Evolutionary conservation across 768 basidiomycete species (phyloP).

Genomic region (Trametes elegans): DNA sequence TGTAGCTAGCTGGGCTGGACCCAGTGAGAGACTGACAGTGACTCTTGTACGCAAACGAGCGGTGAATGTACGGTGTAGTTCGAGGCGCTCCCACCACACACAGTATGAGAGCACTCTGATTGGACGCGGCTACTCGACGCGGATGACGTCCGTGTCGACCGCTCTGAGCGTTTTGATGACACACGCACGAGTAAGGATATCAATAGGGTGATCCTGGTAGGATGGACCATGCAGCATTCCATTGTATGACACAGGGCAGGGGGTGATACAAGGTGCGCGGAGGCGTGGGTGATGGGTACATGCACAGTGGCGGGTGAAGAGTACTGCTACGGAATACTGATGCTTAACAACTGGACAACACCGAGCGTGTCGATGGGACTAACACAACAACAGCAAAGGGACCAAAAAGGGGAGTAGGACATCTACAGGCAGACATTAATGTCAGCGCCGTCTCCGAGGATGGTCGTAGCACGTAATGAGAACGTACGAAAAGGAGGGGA

Average conservation of each 20-base stretch:
- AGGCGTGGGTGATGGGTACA: conserved; percentile 20
- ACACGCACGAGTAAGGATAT: background rate
- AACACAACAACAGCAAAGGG: conserved; percentile 23
- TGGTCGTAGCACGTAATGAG: background rate
- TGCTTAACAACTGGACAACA: conserved; percentile 20
- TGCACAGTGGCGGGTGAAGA: conserved; percentile 20
- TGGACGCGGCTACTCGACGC: too few species aligned
- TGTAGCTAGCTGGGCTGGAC: conserved; percentile 3
- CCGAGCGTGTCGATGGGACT: conserved; percentile 21
- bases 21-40: background rate
- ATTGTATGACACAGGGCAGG: conserved; percentile 19
- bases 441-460: background rate
- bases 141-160: too few species aligned
- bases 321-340: conserved; percentile 26
- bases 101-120: background rate
- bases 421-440: background rate
- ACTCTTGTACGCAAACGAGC: background rate
- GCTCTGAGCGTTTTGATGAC: too few species aligned
- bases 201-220: conserved; percentile 7
- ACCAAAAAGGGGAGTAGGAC: conserved; percentile 15
- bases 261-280: conserved; percentile 20
- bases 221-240: conserved; percentile 18
- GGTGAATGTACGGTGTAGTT: conserved; percentile 2
- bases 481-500: conserved; percentile 1
- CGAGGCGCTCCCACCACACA: too few species aligned